Evolutionary conservation across 352 stramenopile species (phyloP), one percentile per base, ranked within the genome.

Genomic region (Globisporangium emineosum): DNA sequence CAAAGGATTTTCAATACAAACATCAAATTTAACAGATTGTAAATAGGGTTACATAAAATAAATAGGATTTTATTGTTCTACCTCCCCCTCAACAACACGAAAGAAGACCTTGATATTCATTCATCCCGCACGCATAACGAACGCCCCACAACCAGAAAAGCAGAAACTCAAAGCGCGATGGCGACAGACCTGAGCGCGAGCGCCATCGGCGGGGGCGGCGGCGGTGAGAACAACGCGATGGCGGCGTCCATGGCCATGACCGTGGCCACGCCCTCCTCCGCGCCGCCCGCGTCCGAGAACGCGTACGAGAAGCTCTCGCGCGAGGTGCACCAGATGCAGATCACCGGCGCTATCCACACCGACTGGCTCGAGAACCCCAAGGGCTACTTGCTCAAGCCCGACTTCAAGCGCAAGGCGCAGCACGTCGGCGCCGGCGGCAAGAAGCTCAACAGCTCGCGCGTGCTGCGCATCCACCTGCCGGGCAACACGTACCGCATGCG

Each of bases 361-460:
- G 88, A 96, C 64, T 96, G 88, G 88, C 77, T 96, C 37, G 88
- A 96, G 71, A 96, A 96, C 71, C 88, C 88, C 56, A 94, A 93
- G 70, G 88, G 88, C 13, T 96, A 89, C 56, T 56, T 96, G 37
- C 81, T 94, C 60, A 96, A 96, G 53, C 88, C 88, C 19, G 88
- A 96, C 68, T 96, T 96, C 60, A 96, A 96, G 77, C 86, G 88
- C 21, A 90, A 90, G 59, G 76, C 83, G 53, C 88, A 96, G 70
- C 84, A 94, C 60, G 83, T 94, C 9, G 88, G 88, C 5, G 87
- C 87, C 8, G 87, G 87, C 23, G 87, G 87, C 50, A 96, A 96
- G 70, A 93, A 93, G 61, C 80, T 96, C 57, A 91, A 92, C 64
- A 86, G 74, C 59, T 90, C 85, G n/a, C 72, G 85, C 37, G 65